Evolutionary conservation across 371 early-diverging fungal genomes (phyloP), one percentile per base, ranked within the genome.

Genomic region (Blyttiomyces sp.): DNA sequence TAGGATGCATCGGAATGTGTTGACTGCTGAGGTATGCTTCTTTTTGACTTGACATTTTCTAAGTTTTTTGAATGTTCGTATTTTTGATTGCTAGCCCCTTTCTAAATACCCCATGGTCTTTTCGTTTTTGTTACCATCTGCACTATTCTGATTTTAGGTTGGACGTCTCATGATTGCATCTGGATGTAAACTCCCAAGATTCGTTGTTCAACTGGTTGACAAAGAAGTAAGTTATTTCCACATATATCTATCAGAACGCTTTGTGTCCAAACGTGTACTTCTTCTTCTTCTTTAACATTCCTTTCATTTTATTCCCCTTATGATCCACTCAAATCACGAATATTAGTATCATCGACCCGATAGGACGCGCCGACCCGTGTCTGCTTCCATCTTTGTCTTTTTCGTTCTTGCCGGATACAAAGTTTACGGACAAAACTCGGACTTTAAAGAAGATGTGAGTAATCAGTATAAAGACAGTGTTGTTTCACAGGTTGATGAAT

Each of bases 361-460:
- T 26, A 50, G 67, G 9, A 31, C 43, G 5, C 32, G 60, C 17
- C 23, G 49, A 26, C 56, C 56, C 23, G 63, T 74, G 4, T 51
- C 70, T 24, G 35, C 71, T 7, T 27, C 64, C 0, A 19, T 69
- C 5, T 74, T 64, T 44, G 69, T 72, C 43, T 74, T 67, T 45
- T 69, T 70, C 35, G 34, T 77, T 48, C 63, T 63, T 27, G 49
- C 59, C 11, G 71, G 70, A 2, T 77, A 43, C 45, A 13, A 50
- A 3, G 6, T 32, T 5, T 77, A 70, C 36, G 70, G 69, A 6
- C 24, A 44, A 16, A 45, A 65, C n/a, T 63, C 67, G 17, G 67
- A 68, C 32, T 77, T 74, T 54, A 70, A 74, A 36, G 72, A 70
- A 36, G 71, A 73, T 43, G 76, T 72, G 36, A 52, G 72, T 53